Evolutionary conservation across 805 yeast species (phyloP), one percentile per base, ranked within the genome.

Genomic region (Alloascoidea africana): DNA sequence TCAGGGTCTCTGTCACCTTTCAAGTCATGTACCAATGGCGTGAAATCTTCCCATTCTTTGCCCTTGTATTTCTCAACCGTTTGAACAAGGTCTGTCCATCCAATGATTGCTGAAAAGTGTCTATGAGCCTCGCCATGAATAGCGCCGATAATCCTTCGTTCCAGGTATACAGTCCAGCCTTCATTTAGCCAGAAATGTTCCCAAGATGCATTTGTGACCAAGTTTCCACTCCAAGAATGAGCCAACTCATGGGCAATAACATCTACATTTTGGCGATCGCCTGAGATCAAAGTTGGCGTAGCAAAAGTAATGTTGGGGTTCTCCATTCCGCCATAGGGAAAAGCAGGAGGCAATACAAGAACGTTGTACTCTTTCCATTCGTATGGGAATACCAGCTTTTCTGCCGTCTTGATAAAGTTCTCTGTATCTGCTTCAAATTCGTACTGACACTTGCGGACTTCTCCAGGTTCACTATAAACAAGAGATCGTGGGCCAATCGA

Each of bases 261-360:
- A 48, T 81, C 86, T 14, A 85, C 85, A 45, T 85, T 83, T 40
- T 83, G 76, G 41, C 87, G 67, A 56, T 85, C 94, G 32, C 87
- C 86, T 13, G 87, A 71, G 33, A 86, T 71, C 43, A 86, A 63
- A 2, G 96, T 85, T 35, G 95, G 94, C 0, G 95, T 84, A 5
- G 86, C 87, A 58, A 84, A 84, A 1, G 94, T 84, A 55, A 84
- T 74, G 51, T 85, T 84, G 42, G 94, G 94, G 51, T 84, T 83
- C 59, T 86, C 95, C 94, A 86, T 86, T 39, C 96, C 96, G 44
- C 95, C 95, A 50, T 82, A 86, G 2, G 94, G 93, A 58, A 70
- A 72, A 2, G 73, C 71, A 39, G 76, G 69, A 2, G 94, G 94
- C 44, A 85, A 70, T 19, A 86, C 75, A 32, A 86, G 63, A 18